Evolutionary conservation across 176 grass and related monocot genomes (phyloP).

Genomic region (Triticum turgidum): DNA sequence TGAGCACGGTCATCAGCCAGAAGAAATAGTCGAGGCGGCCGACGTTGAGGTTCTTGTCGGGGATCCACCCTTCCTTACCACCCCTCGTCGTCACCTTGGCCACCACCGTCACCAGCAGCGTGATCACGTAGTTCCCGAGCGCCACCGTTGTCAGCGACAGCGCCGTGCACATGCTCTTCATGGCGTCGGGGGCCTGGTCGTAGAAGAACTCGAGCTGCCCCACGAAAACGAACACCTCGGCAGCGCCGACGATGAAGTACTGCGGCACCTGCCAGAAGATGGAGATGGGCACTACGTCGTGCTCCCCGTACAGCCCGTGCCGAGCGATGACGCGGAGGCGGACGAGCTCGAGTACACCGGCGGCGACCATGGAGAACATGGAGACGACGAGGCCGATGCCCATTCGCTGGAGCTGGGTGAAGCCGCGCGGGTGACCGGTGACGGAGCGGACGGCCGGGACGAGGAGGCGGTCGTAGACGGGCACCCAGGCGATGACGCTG

Average conservation of each 20-base stretch:
- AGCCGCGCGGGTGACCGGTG: constrained; percentile 52
- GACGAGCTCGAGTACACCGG: constrained; percentile 62
- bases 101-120: constrained; percentile 28
- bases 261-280: constrained; percentile 94
- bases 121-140: constrained; percentile 24
- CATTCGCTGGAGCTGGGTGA: constrained; percentile 93
- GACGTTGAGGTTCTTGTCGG: background rate
- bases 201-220: constrained; percentile 94
- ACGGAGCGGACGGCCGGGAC: constrained; percentile 48
- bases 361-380: constrained; percentile 71
- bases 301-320: constrained; percentile 37
- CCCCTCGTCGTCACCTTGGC: background rate
- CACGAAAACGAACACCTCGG: constrained; percentile 76
- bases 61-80: background rate
- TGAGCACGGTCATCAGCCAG: too few relatives aligned
- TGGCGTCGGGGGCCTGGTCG: constrained; percentile 44
- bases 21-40: too few relatives aligned
- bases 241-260: constrained; percentile 74
- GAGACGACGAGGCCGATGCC: constrained; percentile 86
- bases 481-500: constrained; percentile 83
- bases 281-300: constrained; percentile 53
- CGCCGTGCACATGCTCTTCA: background rate
- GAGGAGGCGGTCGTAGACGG: constrained; percentile 67
- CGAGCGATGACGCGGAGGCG: constrained; percentile 42
- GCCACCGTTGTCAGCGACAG: constrained; percentile 19